These are phyloP conservation scores for Eutypella sp. DNA, from an alignment of 2,329 filamentous ascomycete species.

Conservation along the genomic window DNA sequence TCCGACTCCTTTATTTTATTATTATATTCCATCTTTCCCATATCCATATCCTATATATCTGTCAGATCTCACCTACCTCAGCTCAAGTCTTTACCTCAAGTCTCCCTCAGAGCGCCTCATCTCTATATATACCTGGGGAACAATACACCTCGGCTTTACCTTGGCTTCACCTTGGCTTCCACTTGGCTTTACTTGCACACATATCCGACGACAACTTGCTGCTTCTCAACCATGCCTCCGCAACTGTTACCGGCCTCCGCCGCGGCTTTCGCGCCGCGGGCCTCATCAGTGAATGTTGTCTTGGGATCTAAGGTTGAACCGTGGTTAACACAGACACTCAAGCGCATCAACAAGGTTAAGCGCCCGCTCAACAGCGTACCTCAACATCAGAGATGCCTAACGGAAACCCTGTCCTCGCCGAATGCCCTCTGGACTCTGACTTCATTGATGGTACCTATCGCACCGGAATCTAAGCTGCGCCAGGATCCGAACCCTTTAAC, in stretches of 20 bases:
- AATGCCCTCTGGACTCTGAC: conserved; percentile 94
- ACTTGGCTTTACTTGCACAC: no score
- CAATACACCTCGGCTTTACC: no score
- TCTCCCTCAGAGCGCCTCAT: conserved; percentile 10
- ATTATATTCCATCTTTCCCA: conserved; percentile 34
- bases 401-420: conserved; percentile 82
- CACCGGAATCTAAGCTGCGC: conserved; percentile 77
- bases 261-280: conserved; percentile 88
- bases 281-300: conserved; percentile 89
- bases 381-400: conserved; percentile 92
- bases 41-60: conserved; percentile 24
- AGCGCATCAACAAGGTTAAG: conserved; percentile 95
- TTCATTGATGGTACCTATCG: conserved; percentile 88
- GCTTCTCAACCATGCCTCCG: conserved; percentile 69
- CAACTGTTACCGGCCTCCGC: conserved; percentile 92
- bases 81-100: conserved; percentile 13
- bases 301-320: conserved; percentile 87
- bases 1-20: conserved; percentile 41
- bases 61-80: no score
- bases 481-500: conserved; percentile 77
- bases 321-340: conserved; percentile 94
- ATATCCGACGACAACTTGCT: no score
- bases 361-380: conserved; percentile 94
- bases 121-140: conserved; percentile 13
- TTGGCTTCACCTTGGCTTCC: no score